These are phyloP conservation scores for Boletus tylopilopsis DNA, from an alignment of 768 basidiomycete species.

Conservation along the genomic window DNA sequence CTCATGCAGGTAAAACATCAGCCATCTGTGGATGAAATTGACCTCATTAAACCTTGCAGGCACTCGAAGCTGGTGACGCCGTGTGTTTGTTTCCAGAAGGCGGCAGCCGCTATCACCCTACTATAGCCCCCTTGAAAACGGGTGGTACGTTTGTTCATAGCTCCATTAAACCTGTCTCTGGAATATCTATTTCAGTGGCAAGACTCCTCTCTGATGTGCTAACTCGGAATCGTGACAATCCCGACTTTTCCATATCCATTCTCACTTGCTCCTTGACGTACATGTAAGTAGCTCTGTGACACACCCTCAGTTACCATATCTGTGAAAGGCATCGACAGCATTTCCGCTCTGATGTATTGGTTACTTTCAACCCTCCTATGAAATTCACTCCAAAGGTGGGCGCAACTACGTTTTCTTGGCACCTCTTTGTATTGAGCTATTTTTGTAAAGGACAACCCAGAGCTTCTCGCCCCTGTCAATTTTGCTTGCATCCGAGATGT, in stretches of 20 bases:
- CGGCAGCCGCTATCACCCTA: slow-evolving; percentile 78
- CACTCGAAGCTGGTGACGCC: slow-evolving; percentile 71
- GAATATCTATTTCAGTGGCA: slow-evolving; percentile 48
- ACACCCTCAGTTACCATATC: neutral
- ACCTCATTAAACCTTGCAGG: slow-evolving; percentile 43
- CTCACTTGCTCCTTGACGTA: slow-evolving; percentile 81
- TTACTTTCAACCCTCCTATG: slow-evolving; percentile 74
- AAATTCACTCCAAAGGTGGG: slow-evolving; percentile 59
- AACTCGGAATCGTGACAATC: slow-evolving; percentile 60
- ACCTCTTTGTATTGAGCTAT: neutral
- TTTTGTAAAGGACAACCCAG: slow-evolving; percentile 55
- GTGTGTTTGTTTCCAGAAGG: slow-evolving; percentile 87
- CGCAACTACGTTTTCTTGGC: neutral
- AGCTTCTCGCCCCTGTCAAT: slow-evolving; percentile 65
- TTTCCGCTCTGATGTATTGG: slow-evolving; percentile 84
- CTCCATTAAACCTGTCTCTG: neutral
- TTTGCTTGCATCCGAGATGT: slow-evolving; percentile 54
- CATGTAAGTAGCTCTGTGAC: slow-evolving; percentile 48
- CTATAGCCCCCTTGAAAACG: slow-evolving; percentile 84
- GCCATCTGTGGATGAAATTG: slow-evolving; percentile 2
- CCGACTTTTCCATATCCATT: slow-evolving; percentile 68
- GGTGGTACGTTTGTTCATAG: slow-evolving; percentile 51
- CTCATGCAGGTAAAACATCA: slow-evolving; percentile 53
- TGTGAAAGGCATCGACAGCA: slow-evolving; percentile 70
- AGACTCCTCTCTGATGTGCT: slow-evolving; percentile 78